These are phyloP conservation scores for Verticillium nubilum DNA, from an alignment of 2,329 filamentous ascomycete species.

Conservation along the genomic window DNA sequence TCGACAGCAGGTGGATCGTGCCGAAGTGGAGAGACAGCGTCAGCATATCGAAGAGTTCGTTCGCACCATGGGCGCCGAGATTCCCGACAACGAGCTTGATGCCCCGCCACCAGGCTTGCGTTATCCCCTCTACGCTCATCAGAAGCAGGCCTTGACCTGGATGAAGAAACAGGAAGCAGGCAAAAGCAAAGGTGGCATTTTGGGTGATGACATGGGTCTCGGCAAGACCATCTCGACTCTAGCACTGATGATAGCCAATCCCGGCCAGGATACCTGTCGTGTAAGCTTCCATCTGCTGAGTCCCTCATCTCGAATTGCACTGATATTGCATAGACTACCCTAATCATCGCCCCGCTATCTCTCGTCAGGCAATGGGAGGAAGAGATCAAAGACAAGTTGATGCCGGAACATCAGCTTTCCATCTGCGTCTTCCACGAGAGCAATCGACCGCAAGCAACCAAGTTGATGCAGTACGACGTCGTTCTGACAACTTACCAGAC, in stretches of 20 bases:
- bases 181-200: slow-evolving; percentile 70
- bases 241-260: slow-evolving; percentile 66
- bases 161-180: slow-evolving; percentile 69
- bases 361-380: slow-evolving; percentile 80
- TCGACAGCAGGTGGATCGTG: background rate
- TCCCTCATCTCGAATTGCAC: background rate
- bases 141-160: slow-evolving; percentile 73
- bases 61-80: slow-evolving; percentile 36
- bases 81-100: slow-evolving; percentile 56
- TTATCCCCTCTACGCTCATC: slow-evolving; percentile 71
- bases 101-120: slow-evolving; percentile 65
- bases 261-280: slow-evolving; percentile 41
- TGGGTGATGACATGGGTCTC: slow-evolving; percentile 78
- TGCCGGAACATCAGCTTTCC: slow-evolving; percentile 49
- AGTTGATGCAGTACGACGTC: slow-evolving; percentile 63
- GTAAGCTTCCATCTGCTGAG: slow-evolving; percentile 14
- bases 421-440: slow-evolving; percentile 65
- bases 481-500: slow-evolving; percentile 78
- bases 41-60: background rate
- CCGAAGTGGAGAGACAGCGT: background rate
- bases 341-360: slow-evolving; percentile 77
- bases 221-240: slow-evolving; percentile 82
- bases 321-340: slow-evolving; percentile 53
- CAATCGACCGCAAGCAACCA: slow-evolving; percentile 47
- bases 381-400: slow-evolving; percentile 69